Evolutionary conservation across 2,329 filamentous ascomycete species (phyloP).

Genomic region (Verticillium alfalfae): DNA sequence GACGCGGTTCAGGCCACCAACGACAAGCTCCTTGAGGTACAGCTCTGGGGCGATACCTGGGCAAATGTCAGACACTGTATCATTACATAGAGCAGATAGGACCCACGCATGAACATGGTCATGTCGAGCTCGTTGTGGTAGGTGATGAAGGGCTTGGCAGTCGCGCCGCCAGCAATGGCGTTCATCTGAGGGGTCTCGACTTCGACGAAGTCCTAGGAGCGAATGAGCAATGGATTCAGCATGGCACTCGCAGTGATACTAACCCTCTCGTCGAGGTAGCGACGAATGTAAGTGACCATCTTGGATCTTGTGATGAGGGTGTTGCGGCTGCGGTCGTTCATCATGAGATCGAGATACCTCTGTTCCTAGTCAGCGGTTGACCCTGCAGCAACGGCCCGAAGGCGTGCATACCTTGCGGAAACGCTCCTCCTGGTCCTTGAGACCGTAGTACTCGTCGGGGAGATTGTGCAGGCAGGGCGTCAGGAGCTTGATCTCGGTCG

Average conservation of each 20-base stretch:
- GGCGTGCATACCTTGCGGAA: conserved; percentile 59
- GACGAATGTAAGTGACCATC: conserved; percentile 83
- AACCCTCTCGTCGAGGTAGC: conserved; percentile 72
- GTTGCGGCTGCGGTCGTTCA: conserved; percentile 83
- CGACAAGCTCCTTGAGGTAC: conserved; percentile 92
- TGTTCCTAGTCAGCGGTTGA: background rate
- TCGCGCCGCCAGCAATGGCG: conserved; percentile 89
- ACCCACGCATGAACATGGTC: conserved; percentile 87
- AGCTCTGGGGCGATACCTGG: conserved; percentile 70
- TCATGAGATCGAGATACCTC: conserved; percentile 90
- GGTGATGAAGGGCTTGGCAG: conserved; percentile 89
- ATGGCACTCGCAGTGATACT: background rate
- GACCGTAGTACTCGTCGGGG: conserved; percentile 85
- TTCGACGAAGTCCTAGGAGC: conserved; percentile 69
- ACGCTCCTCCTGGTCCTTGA: conserved; percentile 91
- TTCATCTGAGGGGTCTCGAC: conserved; percentile 99
- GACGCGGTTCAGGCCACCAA: conserved; percentile 89
- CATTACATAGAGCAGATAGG: background rate
- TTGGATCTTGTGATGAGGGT: conserved; percentile 81
- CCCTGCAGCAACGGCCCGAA: background rate
- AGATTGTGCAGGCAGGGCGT: conserved; percentile 88
- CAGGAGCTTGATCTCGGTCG: conserved; percentile 76
- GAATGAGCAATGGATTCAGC: too few species aligned
- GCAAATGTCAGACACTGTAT: background rate
- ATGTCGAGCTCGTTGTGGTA: conserved; percentile 95